Evolutionary conservation across 2,329 filamentous ascomycete genomes (phyloP).

Genomic region (Scolecobasidium constrictum): DNA sequence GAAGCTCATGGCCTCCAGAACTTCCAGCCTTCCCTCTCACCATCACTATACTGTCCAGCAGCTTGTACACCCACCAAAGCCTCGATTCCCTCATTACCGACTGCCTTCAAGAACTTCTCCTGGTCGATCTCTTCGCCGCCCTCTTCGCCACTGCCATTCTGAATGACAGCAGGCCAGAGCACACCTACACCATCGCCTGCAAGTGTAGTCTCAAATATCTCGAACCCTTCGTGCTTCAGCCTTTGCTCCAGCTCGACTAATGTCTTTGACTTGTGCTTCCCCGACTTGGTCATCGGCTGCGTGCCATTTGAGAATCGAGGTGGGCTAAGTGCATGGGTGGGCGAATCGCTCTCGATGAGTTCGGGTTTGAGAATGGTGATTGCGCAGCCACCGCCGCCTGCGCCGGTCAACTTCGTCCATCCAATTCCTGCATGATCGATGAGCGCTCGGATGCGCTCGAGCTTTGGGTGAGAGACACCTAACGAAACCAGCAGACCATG

Average conservation of each 20-base stretch:
- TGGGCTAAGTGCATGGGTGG: background rate
- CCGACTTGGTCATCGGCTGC: slow-evolving; percentile 8
- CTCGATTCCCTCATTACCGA: slow-evolving; percentile 78
- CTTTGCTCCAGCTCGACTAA: slow-evolving; percentile 54
- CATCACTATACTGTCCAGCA: slow-evolving; percentile 35
- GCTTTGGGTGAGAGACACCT: slow-evolving; percentile 85
- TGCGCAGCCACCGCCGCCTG: slow-evolving; percentile 89
- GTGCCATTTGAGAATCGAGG: background rate
- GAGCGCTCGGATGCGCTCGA: slow-evolving; percentile 84
- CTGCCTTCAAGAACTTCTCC: slow-evolving; percentile 75
- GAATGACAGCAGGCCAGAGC: slow-evolving; percentile 81
- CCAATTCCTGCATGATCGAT: slow-evolving; percentile 74
- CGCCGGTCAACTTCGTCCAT: slow-evolving; percentile 95
- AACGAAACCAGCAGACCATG: slow-evolving; percentile 85
- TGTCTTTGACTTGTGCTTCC: slow-evolving; percentile 22
- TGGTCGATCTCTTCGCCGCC: slow-evolving; percentile 89
- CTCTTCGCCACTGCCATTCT: slow-evolving; percentile 70
- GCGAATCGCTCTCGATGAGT: background rate
- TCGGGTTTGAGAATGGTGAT: slow-evolving; percentile 78
- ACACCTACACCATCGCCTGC: slow-evolving; percentile 92
- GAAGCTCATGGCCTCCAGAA: slow-evolving; percentile 59
- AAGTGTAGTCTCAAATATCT: slow-evolving; percentile 77
- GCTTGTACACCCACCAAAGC: slow-evolving; percentile 62
- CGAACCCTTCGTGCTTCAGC: slow-evolving; percentile 53
- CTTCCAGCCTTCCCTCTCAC: slow-evolving; percentile 62